Evolutionary conservation across 805 yeast genomes (phyloP).

Genomic region (Isabelozyma rhagii): DNA sequence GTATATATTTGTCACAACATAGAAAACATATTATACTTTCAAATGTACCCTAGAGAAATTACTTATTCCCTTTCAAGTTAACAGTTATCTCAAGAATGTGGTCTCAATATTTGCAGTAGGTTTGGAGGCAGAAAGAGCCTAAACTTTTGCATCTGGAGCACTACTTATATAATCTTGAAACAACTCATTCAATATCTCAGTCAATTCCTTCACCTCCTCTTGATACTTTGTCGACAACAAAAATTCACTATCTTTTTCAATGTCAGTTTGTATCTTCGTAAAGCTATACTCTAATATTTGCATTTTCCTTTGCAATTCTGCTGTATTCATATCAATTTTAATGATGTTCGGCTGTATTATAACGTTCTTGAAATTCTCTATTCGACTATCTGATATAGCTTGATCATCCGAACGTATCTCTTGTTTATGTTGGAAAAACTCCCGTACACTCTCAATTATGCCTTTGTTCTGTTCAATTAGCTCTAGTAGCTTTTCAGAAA

Average conservation of each 20-base stretch:
- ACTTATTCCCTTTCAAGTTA: no score
- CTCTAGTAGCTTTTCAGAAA: slow-evolving; percentile 27
- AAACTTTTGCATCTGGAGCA: not conserved
- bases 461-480: slow-evolving; percentile 31
- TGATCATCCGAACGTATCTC: slow-evolving; percentile 13
- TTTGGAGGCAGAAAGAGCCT: not conserved
- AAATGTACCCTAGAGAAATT: no score
- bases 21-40: no score
- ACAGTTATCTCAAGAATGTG: no score
- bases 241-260: not conserved
- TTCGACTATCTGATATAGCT: slow-evolving; percentile 4
- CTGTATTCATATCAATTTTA: slow-evolving; percentile 9
- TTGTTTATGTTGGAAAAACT: slow-evolving; percentile 22
- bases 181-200: slow-evolving; percentile 1
- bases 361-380: slow-evolving; percentile 9
- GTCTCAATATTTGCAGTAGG: no score
- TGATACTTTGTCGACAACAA: not conserved
- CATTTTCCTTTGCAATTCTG: slow-evolving; percentile 8
- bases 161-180: not conserved
- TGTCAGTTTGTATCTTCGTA: not conserved
- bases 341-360: slow-evolving; percentile 10
- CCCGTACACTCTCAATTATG: slow-evolving; percentile 29
- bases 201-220: not conserved
- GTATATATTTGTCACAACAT: no score
- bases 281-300: not conserved